Conservation (phyloP, 345 rosid genomes). For the Boechera stricta region DNA sequence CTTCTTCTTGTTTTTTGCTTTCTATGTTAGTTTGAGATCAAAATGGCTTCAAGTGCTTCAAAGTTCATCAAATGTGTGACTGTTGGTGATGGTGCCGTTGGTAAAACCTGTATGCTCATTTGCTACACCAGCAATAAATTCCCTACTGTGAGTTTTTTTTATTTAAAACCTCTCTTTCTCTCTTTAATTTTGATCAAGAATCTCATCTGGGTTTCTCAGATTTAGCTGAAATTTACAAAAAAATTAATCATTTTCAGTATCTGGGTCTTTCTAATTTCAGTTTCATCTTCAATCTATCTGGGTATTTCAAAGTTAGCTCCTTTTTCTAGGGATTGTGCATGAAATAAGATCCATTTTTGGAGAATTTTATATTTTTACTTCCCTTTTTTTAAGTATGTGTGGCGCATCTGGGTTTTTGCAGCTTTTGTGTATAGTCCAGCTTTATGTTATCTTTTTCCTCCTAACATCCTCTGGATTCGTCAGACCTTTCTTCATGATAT, state of each 20-base stretch:
- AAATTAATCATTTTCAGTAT: neutral
- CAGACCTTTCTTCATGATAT: neutral
- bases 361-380: neutral
- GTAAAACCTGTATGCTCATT: constrained; percentile 52
- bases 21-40: constrained; percentile 24
- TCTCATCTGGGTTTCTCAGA: constrained; percentile 36
- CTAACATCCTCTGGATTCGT: constrained; percentile 6
- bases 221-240: constrained; percentile 10
- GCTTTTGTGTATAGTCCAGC: constrained; percentile 45
- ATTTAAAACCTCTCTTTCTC: neutral
- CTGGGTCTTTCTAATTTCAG: constrained; percentile 25
- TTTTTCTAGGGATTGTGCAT: constrained; percentile 36
- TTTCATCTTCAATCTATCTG: constrained; percentile 24
- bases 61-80: constrained; percentile 49
- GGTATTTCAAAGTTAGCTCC: constrained; percentile 38
- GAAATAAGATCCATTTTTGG: constrained; percentile 12
- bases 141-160: constrained; percentile 42
- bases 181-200: neutral
- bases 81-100: constrained; percentile 52
- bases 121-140: constrained; percentile 52
- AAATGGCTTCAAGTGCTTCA: constrained; percentile 47
- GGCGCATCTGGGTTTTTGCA: constrained; percentile 56
- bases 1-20: neutral
- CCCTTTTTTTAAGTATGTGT: neutral
- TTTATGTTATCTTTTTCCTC: constrained; percentile 25